A percentile compares a stretch with the other conserved stretches of the same genome.
phyloP scores from a whole-genome alignment of 1,284 basidiomycete genomes.

The Ceraceosorus guamensis region DNA sequence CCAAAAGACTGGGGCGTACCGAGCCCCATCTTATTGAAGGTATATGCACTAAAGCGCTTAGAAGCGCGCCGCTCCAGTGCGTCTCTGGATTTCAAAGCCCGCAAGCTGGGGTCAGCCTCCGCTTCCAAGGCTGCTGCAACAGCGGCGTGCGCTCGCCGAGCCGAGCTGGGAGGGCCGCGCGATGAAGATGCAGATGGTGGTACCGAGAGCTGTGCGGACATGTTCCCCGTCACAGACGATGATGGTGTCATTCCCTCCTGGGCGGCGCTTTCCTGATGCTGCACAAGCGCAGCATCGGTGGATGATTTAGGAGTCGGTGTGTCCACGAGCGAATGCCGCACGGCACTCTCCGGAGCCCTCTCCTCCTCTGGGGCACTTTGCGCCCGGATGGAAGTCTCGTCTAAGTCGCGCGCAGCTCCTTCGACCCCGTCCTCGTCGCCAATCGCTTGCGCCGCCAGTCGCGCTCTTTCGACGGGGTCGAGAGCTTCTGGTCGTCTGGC shows the following conservation, averaged over 20 bases:
- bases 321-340: conserved; percentile 22
- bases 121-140: conserved; percentile 50
- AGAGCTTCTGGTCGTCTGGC: no score
- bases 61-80: conserved; percentile 83
- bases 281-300: no score
- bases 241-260: neutral
- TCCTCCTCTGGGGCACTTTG: neutral
- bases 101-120: conserved; percentile 72
- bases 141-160: neutral
- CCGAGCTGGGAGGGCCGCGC: neutral
- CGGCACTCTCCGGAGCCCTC: neutral
- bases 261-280: neutral
- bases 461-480: no score
- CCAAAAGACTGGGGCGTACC: conserved; percentile 22
- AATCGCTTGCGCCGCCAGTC: no score
- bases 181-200: neutral
- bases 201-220: neutral
- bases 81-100: conserved; percentile 78
- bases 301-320: neutral
- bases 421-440: no score
- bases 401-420: no score
- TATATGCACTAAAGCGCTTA: conserved; percentile 92
- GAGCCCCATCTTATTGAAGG: conserved; percentile 82
- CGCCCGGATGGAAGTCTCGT: no score
- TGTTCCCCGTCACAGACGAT: neutral